These are phyloP conservation scores for Plasmodium gaboni DNA, from an alignment of 169 alveolate genomes.

Conservation along the genomic window DNA sequence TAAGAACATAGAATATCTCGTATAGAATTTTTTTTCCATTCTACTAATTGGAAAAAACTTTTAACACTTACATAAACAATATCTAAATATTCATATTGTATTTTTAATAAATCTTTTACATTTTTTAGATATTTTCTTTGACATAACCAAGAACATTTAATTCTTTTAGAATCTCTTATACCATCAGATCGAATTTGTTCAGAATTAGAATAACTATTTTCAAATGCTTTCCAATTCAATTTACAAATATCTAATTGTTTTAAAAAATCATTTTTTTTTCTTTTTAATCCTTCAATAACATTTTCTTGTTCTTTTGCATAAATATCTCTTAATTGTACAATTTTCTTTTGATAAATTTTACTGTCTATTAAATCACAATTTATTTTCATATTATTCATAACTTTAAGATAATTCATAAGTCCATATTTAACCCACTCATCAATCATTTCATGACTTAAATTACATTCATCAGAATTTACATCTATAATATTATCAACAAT, in stretches of 20 bases:
- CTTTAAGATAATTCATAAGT: constrained; percentile 49
- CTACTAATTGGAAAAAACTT: constrained; percentile 64
- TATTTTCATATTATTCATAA: constrained; percentile 55
- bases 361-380: constrained; percentile 56
- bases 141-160: constrained; percentile 76
- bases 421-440: constrained; percentile 66
- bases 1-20: constrained; percentile 63
- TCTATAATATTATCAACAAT: constrained; percentile 46
- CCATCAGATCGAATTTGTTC: constrained; percentile 69
- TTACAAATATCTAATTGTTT: constrained; percentile 69
- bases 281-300: constrained; percentile 53
- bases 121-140: constrained; percentile 71
- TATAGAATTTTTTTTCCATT: constrained; percentile 69
- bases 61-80: constrained; percentile 30
- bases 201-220: constrained; percentile 75
- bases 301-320: constrained; percentile 72
- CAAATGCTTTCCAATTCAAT: constrained; percentile 66
- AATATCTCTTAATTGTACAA: constrained; percentile 29
- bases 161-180: constrained; percentile 50
- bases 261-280: constrained; percentile 60
- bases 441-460: constrained; percentile 25
- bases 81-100: constrained; percentile 72
- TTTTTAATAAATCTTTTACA: constrained; percentile 60
- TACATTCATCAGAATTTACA: constrained; percentile 13
- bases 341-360: constrained; percentile 45